Percentiles rank a stretch among this genome's conserved stretches.
These are phyloP conservation scores for Ilyonectria mors-panacis DNA, from an alignment of 2,329 filamentous ascomycete species.

Conservation along the genomic window DNA sequence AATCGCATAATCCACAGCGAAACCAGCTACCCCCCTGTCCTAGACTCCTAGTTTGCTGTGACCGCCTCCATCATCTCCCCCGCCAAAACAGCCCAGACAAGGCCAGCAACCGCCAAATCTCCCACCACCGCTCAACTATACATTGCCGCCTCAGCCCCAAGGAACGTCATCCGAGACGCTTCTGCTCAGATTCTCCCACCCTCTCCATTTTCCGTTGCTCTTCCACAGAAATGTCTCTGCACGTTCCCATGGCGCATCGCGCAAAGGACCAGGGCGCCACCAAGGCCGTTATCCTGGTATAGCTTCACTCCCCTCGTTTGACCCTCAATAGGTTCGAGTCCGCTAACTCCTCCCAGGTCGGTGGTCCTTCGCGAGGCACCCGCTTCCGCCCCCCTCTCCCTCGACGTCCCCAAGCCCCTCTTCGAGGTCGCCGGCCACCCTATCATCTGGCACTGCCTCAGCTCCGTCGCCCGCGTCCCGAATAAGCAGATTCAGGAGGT, in stretches of 20 bases:
- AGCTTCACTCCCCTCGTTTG: constrained; percentile 33
- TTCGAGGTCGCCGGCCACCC: constrained; percentile 99
- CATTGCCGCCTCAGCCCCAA: constrained; percentile 1
- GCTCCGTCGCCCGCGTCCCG: constrained; percentile 90
- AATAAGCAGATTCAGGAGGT: constrained; percentile 89
- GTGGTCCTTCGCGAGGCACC: constrained; percentile 94
- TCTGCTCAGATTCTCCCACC: constrained; percentile 1
- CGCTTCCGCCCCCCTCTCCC: constrained; percentile 94
- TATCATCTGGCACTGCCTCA: constrained; percentile 98
- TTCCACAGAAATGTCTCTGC: constrained; percentile 65
- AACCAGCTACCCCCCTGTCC: constrained; percentile 26
- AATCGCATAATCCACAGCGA: constrained; percentile 38
- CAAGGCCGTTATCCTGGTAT: constrained; percentile 95
- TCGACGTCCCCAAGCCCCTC: constrained; percentile 97
- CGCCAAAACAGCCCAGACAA: constrained; percentile 20
- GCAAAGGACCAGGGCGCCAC: constrained; percentile 74
- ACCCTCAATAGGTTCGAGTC: constrained; percentile 18
- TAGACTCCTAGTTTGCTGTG: neutral
- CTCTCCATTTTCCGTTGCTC: neutral
- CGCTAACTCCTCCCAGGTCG: constrained; percentile 75
- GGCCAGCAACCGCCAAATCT: constrained; percentile 23
- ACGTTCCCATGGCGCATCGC: constrained; percentile 67
- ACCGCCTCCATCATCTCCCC: constrained; percentile 30
- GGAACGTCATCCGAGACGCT: constrained; percentile 23
- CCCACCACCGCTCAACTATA: constrained; percentile 19